These are phyloP conservation scores for Closterium sp. DNA, from an alignment of 139 green algal species.

Conservation along the genomic window DNA sequence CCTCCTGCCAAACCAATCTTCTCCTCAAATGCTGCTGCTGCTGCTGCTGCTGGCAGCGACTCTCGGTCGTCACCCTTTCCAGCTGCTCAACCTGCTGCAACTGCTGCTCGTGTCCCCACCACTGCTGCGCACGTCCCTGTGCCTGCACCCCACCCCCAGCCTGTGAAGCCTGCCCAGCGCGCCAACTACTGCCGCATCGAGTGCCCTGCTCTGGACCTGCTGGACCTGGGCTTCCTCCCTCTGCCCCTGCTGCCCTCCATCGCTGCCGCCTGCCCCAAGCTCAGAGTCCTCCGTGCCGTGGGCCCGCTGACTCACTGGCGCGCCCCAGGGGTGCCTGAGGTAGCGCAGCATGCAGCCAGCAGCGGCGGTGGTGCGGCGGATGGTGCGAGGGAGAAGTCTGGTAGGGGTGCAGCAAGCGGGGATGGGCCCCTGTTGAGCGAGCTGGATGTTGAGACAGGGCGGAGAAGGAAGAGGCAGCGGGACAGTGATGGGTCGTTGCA, in stretches of 20 bases:
- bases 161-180: neutral
- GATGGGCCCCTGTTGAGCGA: neutral
- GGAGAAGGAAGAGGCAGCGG: neutral
- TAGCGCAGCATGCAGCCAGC: neutral
- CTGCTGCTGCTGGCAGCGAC: neutral
- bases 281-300: neutral
- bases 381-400: neutral
- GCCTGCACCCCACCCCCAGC: no score
- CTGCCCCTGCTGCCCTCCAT: neutral
- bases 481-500: neutral
- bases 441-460: neutral
- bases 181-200: constrained; percentile 7
- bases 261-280: constrained; percentile 7
- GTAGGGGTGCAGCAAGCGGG: neutral
- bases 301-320: constrained; percentile 3
- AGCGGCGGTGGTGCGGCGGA: neutral
- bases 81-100: neutral
- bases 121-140: neutral
- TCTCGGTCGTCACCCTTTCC: neutral
- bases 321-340: neutral
- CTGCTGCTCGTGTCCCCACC: no score
- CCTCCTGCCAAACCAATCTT: neutral
- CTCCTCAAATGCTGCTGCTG: neutral
- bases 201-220: neutral
- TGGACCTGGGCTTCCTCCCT: constrained; percentile 4